A percentile compares a stretch with the other conserved stretches of the same genome.
These are phyloP conservation scores for Moesziomyces parantarcticus DNA, from an alignment of 1,284 basidiomycete species.

Conservation along the genomic window DNA sequence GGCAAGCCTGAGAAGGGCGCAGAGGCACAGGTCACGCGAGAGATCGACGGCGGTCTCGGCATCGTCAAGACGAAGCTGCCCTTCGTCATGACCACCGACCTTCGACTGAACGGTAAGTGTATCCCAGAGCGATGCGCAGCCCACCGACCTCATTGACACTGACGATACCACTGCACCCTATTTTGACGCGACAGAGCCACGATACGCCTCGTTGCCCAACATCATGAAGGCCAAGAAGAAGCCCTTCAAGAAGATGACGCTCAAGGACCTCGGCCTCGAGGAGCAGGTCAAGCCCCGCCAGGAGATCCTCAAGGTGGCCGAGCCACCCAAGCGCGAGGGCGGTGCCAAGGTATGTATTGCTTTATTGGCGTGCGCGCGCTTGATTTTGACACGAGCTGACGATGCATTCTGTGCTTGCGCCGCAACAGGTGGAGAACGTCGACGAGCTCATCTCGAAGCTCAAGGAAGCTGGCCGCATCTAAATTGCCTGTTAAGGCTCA, in stretches of 20 bases:
- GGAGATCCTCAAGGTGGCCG: slow-evolving; percentile 88
- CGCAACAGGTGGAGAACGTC: slow-evolving; percentile 78
- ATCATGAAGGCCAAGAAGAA: slow-evolving; percentile 90
- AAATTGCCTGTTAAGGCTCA: slow-evolving; percentile 16
- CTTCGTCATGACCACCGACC: slow-evolving; percentile 89
- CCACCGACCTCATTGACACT: background rate
- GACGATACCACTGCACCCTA: background rate
- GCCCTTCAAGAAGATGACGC: slow-evolving; percentile 84
- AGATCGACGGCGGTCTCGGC: slow-evolving; percentile 94
- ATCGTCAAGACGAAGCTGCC: slow-evolving; percentile 85
- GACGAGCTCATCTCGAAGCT: slow-evolving; percentile 91
- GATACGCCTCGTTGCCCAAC: slow-evolving; percentile 68
- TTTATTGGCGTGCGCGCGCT: background rate
- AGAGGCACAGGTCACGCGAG: slow-evolving; percentile 81
- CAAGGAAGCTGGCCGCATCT: slow-evolving; percentile 84
- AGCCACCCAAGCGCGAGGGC: slow-evolving; percentile 89
- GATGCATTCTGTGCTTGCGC: background rate
- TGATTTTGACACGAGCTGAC: background rate
- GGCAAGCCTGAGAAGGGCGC: slow-evolving; percentile 74
- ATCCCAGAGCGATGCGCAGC: background rate
- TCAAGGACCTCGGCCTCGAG: slow-evolving; percentile 81
- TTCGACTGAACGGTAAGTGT: slow-evolving; percentile 72
- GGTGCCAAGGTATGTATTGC: slow-evolving; percentile 81
- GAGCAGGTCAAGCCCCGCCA: slow-evolving; percentile 80
- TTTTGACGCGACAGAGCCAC: slow-evolving; percentile 50